Base-by-base conservation (phyloP, 169 alveolate species). In the Plasmodium gonderi region DNA sequence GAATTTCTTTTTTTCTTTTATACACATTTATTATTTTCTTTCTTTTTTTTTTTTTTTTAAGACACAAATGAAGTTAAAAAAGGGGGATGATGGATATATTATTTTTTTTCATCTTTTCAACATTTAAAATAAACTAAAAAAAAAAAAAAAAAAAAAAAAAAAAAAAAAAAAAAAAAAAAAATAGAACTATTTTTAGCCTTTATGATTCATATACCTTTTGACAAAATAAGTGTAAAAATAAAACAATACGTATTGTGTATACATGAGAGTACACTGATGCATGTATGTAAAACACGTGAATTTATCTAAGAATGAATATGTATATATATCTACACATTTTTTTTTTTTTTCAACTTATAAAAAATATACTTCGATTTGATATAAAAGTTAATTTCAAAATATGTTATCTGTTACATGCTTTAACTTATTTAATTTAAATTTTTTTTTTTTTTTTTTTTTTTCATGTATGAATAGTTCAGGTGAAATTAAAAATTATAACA, bases 101-200 rank as follows among this genome's bases (percentile, higher is more conserved):
- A 36, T 38, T 38, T 74, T 33, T 12, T 74, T 40, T 74, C 80
- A 74, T 74, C 26, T 74, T 54, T 54, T 54, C 49, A 74, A 74
- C 85, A 20, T 54, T 77, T 45, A 44, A 38, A 77, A 77, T 77
- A 31, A 45, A 77, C 67, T 31, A 12, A 77, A 77, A 42, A 45
- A 77, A 77, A 77, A 45, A 45, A 65, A 68, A 68, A 68, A 68
- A 68, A 68, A 68, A 68, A 29, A 29, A 68, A 68, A 26, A 54
- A 54, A 45, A 45, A 45, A 47, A 54, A 26, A 67, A 67, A 67
- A 6, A 26, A 31, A 54, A 54, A 54, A 3, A 0, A n/a, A 5
- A 1, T n/a, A 23, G 1, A 14, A 14, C 17, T 49, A 20, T n/a
- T 54, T 54, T 54, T 54, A 20, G 4, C n/a, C 69, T 31, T 54